Conservation (phyloP, 164 flowering plant species). For the Vitis rotundifolia region DNA sequence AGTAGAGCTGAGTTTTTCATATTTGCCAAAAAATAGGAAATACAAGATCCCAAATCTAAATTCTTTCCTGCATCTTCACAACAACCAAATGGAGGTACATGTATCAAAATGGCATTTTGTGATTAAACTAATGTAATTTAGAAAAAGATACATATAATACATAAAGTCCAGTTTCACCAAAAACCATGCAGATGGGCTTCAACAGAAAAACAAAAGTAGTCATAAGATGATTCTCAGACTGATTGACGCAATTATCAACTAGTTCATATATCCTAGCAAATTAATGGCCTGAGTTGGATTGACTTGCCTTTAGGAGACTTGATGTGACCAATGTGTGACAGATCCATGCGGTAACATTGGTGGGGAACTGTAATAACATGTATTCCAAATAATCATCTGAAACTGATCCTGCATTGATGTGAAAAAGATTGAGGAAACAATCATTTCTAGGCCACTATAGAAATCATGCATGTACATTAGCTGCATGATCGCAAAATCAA, state of each 20-base stretch:
- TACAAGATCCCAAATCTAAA: no score
- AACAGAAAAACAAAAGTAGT: no score
- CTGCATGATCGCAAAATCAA: background rate
- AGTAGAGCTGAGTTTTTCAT: no score
- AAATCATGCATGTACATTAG: background rate
- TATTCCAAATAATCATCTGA: slow-evolving; percentile 93
- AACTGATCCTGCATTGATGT: slow-evolving; percentile 70
- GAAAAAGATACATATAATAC: no score
- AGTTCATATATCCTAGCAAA: slow-evolving; percentile 6
- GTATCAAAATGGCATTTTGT: no score
- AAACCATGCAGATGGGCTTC: no score
- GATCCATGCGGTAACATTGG: slow-evolving; percentile 93
- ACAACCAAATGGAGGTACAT: no score
- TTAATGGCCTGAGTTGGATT: slow-evolving; percentile 17
- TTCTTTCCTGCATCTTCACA: no score
- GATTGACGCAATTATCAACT: background rate
- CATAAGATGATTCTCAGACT: no score
- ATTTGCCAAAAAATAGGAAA: no score
- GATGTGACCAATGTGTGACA: slow-evolving; percentile 89
- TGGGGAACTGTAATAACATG: slow-evolving; percentile 90
- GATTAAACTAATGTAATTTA: no score
- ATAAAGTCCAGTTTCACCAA: no score
- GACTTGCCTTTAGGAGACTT: slow-evolving; percentile 82
- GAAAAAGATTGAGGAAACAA: slow-evolving; percentile 4
- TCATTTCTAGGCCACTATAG: background rate